Conservation (phyloP, 371 early-diverging fungal genomes). For the Massospora cicadina region DNA sequence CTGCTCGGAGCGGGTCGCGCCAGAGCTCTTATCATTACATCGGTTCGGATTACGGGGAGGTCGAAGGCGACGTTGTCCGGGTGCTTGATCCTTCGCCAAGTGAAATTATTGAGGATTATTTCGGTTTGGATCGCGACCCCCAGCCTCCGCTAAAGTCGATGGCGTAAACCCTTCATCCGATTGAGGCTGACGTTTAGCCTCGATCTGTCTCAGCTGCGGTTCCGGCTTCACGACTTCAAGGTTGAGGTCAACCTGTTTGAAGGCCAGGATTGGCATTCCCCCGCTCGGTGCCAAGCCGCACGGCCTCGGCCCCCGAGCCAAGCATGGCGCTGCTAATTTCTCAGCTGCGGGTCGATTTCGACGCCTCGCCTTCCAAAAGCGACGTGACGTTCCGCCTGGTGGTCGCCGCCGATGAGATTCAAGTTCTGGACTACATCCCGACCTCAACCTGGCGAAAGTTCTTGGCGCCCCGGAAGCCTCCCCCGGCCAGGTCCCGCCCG, state of each 20-base stretch:
- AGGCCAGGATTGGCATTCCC: not conserved
- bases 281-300: not conserved
- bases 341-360: not conserved
- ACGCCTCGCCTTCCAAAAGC: conserved; percentile 27
- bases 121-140: conserved; percentile 11
- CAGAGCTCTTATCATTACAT: not conserved
- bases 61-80: conserved; percentile 7
- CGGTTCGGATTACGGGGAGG: not conserved
- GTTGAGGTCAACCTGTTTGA: not conserved
- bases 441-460: conserved; percentile 63
- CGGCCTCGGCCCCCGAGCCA: not conserved
- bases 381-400: conserved; percentile 27
- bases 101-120: conserved; percentile 40
- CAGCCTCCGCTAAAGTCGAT: not conserved
- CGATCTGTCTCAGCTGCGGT: not conserved
- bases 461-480: conserved; percentile 40
- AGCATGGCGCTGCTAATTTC: not conserved
- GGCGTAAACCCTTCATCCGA: not conserved
- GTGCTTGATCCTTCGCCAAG: conserved; percentile 18
- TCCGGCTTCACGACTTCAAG: not conserved
- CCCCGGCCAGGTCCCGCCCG: conserved; percentile 30
- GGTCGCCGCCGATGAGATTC: conserved; percentile 38
- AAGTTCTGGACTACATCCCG: conserved; percentile 58
- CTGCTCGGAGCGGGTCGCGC: not conserved
- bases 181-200: not conserved